phyloP scores from a whole-genome alignment of 2,329 filamentous ascomycete genomes.

The Leptographium flavum region DNA sequence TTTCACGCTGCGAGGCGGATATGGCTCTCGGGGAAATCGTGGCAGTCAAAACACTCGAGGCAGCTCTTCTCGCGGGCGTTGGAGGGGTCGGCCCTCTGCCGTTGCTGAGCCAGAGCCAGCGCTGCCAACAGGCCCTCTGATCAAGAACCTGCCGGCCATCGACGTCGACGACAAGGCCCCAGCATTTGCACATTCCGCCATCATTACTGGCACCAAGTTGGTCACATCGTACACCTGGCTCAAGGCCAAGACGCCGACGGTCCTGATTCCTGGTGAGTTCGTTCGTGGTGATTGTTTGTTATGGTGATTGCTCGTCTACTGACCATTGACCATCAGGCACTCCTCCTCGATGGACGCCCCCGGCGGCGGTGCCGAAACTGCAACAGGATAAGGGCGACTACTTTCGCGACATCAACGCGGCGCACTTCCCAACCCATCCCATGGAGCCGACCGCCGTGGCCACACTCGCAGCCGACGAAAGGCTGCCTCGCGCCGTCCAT shows the following conservation, averaged over 20 bases:
- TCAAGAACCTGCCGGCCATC: slow-evolving; percentile 5
- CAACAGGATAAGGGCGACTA: slow-evolving; percentile 31
- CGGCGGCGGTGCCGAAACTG: slow-evolving; percentile 18
- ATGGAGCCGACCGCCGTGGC: slow-evolving; percentile 31
- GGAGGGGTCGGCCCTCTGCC: background rate
- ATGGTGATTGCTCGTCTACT: too few species aligned
- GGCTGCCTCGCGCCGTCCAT: slow-evolving; percentile 28
- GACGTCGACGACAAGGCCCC: slow-evolving; percentile 11
- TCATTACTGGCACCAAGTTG: slow-evolving; percentile 13
- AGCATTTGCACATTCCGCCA: slow-evolving; percentile 8
- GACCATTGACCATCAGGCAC: slow-evolving; percentile 22
- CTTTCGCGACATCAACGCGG: slow-evolving; percentile 40
- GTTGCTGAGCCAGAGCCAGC: background rate
- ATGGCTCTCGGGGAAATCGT: background rate
- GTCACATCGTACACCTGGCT: slow-evolving; percentile 25
- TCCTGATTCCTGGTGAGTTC: slow-evolving; percentile 20
- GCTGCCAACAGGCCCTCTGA: slow-evolving; percentile 8
- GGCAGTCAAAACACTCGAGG: background rate
- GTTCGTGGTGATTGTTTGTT: too few species aligned
- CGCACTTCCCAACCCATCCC: slow-evolving; percentile 32
- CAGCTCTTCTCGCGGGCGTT: background rate
- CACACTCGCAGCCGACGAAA: slow-evolving; percentile 21
- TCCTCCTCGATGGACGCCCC: slow-evolving; percentile 35
- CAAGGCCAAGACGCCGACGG: slow-evolving; percentile 12
- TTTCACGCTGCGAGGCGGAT: too few species aligned